Evolutionary conservation across 1,284 basidiomycete genomes (phyloP).

Genomic region (Macrocybe sp.): DNA sequence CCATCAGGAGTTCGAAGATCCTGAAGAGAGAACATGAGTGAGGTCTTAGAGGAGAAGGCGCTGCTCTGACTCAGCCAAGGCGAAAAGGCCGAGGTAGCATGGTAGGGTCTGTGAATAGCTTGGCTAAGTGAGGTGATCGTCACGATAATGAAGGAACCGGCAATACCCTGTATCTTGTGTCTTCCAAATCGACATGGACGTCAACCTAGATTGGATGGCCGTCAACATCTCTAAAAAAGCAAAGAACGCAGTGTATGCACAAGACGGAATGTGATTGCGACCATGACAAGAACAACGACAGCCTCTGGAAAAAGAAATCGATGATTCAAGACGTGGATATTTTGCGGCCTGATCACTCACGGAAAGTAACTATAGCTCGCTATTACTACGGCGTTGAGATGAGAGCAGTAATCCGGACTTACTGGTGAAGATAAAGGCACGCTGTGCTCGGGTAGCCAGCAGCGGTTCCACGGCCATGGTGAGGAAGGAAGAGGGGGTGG

Average conservation of each 20-base stretch:
- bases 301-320: constrained; percentile 30
- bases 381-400: constrained; percentile 1
- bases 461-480: constrained; percentile 64
- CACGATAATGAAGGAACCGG: background rate
- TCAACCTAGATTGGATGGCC: constrained; percentile 40
- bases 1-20: constrained; percentile 69
- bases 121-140: constrained; percentile 8
- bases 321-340: constrained; percentile 1
- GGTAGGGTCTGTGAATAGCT: constrained; percentile 59
- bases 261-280: constrained; percentile 46
- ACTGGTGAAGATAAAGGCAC: constrained; percentile 63
- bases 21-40: constrained; percentile 28
- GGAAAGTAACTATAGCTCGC: constrained; percentile 33
- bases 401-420: constrained; percentile 19
- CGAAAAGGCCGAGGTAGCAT: constrained; percentile 78
- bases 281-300: constrained; percentile 46
- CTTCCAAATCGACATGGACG: constrained; percentile 40
- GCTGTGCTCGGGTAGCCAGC: constrained; percentile 60
- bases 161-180: constrained; percentile 46
- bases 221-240: constrained; percentile 2
- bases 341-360: constrained; percentile 28
- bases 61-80: constrained; percentile 64
- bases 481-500: constrained; percentile 13
- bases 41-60: constrained; percentile 1
- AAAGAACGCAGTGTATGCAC: constrained; percentile 24